These are phyloP conservation scores for Hemileccinum impolitum DNA, from an alignment of 768 basidiomycete genomes.

Conservation along the genomic window DNA sequence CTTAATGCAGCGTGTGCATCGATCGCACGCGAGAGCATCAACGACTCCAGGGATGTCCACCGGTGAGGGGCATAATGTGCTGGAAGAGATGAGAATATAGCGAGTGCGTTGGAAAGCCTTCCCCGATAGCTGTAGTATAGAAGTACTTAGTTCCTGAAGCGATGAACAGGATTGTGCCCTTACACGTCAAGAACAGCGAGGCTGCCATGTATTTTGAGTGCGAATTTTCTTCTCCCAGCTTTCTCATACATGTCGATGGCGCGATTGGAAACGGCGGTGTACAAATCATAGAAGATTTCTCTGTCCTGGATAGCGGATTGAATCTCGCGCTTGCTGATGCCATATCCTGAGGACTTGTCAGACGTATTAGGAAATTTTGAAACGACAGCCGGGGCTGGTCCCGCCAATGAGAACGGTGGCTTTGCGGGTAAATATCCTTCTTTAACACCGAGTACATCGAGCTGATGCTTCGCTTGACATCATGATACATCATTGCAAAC, in stretches of 20 bases:
- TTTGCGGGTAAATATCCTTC: slow-evolving; percentile 65
- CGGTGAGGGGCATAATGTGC: slow-evolving; percentile 80
- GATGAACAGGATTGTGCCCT: slow-evolving; percentile 30
- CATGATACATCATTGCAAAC: neutral
- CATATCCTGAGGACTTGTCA: slow-evolving; percentile 20
- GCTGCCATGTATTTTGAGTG: slow-evolving; percentile 78
- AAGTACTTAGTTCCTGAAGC: slow-evolving; percentile 6
- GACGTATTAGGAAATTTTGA: slow-evolving; percentile 16
- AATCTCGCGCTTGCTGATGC: slow-evolving; percentile 62
- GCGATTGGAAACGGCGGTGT: slow-evolving; percentile 69
- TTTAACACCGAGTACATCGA: slow-evolving; percentile 80
- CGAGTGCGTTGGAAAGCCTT: slow-evolving; percentile 57
- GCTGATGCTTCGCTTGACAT: slow-evolving; percentile 40
- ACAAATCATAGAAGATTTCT: slow-evolving; percentile 74
- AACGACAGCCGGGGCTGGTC: slow-evolving; percentile 16
- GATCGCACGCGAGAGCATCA: slow-evolving; percentile 73
- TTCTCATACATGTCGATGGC: slow-evolving; percentile 83
- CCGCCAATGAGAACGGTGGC: slow-evolving; percentile 68
- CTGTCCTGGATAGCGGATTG: slow-evolving; percentile 51
- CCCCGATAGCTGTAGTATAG: slow-evolving; percentile 57
- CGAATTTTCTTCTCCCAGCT: slow-evolving; percentile 82
- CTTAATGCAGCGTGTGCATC: slow-evolving; percentile 59
- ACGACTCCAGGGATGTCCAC: slow-evolving; percentile 78
- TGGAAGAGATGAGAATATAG: slow-evolving; percentile 75
- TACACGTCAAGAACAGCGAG: slow-evolving; percentile 89